Evolutionary conservation across 306 rosid species (phyloP).

Genomic region (barrel medic (Medicago truncatula)): MtrunA17r5.0-ANR NC_053047.1:35115001-35115500

Average conservation of each 20-base stretch:
- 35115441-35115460: constrained; percentile 95
- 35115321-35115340: constrained; percentile 65
- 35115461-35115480: no score
- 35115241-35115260: no score
- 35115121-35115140: no score
- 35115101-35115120: no score
- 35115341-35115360: constrained; percentile 44
- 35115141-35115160: no score
- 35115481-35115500: constrained; percentile 98
- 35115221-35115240: no score
- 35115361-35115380: constrained; percentile 96
- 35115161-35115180: no score
- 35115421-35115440: constrained; percentile 99
- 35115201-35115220: no score
- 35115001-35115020: no score
- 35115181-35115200: no score
- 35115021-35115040: constrained; percentile 9
- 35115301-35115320: constrained; percentile 62
- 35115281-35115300: not conserved
- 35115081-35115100: not conserved
- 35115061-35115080: not conserved
- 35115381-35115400: constrained; percentile 97
- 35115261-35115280: not conserved
- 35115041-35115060: not conserved
- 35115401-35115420: constrained; percentile 98